Evolutionary conservation across 2,329 filamentous ascomycete species (phyloP).

Genomic region (Neobulgaria alba): DNA sequence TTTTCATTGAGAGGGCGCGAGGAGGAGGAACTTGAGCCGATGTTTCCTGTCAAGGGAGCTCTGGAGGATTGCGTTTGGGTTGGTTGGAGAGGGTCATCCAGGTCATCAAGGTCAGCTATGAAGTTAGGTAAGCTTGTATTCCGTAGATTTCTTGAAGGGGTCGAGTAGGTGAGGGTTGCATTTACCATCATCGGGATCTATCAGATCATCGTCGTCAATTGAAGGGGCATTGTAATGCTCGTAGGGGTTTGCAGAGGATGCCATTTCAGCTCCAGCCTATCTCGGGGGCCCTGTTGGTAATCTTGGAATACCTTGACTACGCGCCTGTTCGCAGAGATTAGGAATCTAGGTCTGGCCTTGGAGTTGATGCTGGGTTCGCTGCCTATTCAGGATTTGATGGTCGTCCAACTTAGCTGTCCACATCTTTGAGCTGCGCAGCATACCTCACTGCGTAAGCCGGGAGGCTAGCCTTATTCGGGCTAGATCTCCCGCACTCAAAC

Average conservation of each 20-base stretch:
- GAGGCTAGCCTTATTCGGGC: too few species aligned
- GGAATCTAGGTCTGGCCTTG: too few species aligned
- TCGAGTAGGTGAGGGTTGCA: constrained; percentile 5
- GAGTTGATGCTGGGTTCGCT: background rate
- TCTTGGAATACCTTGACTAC: too few species aligned
- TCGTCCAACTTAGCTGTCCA: background rate
- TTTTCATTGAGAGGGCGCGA: constrained; percentile 58
- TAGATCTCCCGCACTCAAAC: too few species aligned
- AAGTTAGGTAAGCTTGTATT: constrained; percentile 10
- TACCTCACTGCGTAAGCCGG: too few species aligned
- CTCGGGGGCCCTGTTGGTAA: too few species aligned
- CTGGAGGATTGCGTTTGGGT: constrained; percentile 55
- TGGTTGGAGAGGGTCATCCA: constrained; percentile 91
- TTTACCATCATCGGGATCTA: constrained; percentile 71
- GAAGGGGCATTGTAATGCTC: constrained; percentile 55
- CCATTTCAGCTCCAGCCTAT: constrained; percentile 17
- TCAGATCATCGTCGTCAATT: constrained; percentile 59
- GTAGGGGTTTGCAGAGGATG: constrained; percentile 35
- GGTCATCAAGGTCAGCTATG: constrained; percentile 50
- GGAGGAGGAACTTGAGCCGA: constrained; percentile 40
- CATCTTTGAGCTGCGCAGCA: too few species aligned
- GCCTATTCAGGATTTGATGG: background rate
- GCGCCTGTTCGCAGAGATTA: too few species aligned
- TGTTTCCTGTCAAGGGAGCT: constrained; percentile 77
- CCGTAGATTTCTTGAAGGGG: constrained; percentile 1